Evolutionary conservation across 805 yeast genomes (phyloP).

Genomic region (Starmera amethionina): DNA sequence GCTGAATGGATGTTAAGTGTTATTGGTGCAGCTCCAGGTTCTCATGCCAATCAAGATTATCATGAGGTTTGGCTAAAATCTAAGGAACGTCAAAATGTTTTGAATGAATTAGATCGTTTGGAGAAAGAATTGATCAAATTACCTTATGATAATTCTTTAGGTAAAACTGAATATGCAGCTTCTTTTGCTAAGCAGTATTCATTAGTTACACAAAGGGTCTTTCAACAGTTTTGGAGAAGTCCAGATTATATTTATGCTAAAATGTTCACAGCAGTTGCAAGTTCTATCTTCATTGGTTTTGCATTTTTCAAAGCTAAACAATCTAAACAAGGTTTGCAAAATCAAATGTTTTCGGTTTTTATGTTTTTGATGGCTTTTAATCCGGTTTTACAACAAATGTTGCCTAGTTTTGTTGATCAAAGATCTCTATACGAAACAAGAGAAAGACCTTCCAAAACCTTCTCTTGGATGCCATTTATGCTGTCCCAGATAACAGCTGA

Average conservation of each 20-base stretch:
- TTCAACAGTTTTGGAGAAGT: constrained; percentile 61
- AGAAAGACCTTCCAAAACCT: constrained; percentile 65
- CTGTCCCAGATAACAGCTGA: constrained; percentile 55
- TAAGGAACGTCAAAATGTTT: constrained; percentile 46
- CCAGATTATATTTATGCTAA: constrained; percentile 55
- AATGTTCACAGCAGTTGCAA: constrained; percentile 38
- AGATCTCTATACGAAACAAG: constrained; percentile 64
- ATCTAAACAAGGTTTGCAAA: constrained; percentile 64
- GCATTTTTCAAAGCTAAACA: constrained; percentile 60
- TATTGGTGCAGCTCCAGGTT: constrained; percentile 77
- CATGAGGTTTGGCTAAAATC: constrained; percentile 73
- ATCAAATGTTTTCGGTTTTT: constrained; percentile 71
- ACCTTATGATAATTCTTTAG: constrained; percentile 23
- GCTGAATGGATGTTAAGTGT: constrained; percentile 91
- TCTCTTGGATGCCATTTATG: constrained; percentile 56
- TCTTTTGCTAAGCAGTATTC: constrained; percentile 28
- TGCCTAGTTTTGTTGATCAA: constrained; percentile 52
- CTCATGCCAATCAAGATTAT: constrained; percentile 63
- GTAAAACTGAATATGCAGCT: constrained; percentile 35
- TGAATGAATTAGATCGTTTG: constrained; percentile 53
- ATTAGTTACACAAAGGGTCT: constrained; percentile 42
- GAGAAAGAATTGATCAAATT: constrained; percentile 41
- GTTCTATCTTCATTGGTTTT: constrained; percentile 65
- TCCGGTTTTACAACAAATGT: constrained; percentile 50
- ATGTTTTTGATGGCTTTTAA: constrained; percentile 52